phyloP scores from a whole-genome alignment of 176 grass and related monocot genomes.

The Metroxylon sagu region DNA sequence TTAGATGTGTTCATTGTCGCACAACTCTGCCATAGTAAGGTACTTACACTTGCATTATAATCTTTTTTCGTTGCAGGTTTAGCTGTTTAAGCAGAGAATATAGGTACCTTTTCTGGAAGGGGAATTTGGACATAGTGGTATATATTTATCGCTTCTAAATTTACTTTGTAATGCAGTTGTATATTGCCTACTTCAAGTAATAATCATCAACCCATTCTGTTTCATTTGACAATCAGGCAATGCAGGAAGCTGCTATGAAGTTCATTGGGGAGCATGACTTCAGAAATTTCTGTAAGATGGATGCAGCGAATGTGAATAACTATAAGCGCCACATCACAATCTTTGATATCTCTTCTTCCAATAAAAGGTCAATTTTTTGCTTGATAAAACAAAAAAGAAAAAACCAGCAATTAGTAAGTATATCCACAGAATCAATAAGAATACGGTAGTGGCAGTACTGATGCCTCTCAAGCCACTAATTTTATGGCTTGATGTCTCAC shows the following conservation, averaged over 20 bases:
- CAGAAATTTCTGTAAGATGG: slow-evolving; percentile 99
- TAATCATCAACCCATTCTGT: neutral
- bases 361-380: slow-evolving; percentile 42
- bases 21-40: no score
- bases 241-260: slow-evolving; percentile 65
- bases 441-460: no score
- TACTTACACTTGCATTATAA: no score
- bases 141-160: slow-evolving; percentile 10
- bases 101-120: slow-evolving; percentile 89
- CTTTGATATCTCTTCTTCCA: slow-evolving; percentile 65
- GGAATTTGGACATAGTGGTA: slow-evolving; percentile 58
- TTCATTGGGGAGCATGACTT: slow-evolving; percentile 90
- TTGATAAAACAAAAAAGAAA: no score
- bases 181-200: neutral
- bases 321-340: slow-evolving; percentile 62
- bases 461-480: no score
- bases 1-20: no score
- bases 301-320: slow-evolving; percentile 87
- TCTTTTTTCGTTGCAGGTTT: slow-evolving; percentile 39
- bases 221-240: slow-evolving; percentile 50
- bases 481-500: no score
- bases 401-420: no score
- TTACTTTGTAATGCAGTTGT: slow-evolving; percentile 12
- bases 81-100: slow-evolving; percentile 88
- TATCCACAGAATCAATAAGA: no score